Conservation (phyloP, 208 protist species). For the Leishmania guyanensis region DNA sequence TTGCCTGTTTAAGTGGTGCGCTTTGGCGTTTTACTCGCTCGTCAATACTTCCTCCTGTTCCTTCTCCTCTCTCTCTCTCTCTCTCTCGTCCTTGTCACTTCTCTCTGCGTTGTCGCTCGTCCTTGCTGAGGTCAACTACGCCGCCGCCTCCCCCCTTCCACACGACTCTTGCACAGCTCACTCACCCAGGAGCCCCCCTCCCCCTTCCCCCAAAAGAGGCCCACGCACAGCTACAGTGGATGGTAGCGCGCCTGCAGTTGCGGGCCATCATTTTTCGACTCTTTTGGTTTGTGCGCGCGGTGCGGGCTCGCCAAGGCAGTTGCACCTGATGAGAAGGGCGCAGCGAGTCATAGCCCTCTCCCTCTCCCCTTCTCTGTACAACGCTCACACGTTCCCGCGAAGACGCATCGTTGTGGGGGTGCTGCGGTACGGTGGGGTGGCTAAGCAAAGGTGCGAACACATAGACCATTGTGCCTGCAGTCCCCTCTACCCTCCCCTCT, state of each 20-base stretch:
- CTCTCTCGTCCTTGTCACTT: not conserved
- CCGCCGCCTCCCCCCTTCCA: not conserved
- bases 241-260: not conserved
- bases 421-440: not conserved
- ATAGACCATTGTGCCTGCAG: not conserved
- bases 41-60: not conserved
- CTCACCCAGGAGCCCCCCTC: not conserved
- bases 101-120: not conserved
- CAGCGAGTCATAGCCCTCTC: not conserved
- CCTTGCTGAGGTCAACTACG: not conserved
- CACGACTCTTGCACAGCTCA: not conserved
- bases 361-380: not conserved
- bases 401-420: not conserved
- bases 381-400: not conserved
- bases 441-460: not conserved
- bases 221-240: not conserved
- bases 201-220: not conserved
- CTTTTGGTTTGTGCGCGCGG: not conserved
- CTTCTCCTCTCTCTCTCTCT: slow-evolving; percentile 7
- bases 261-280: not conserved
- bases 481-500: not conserved
- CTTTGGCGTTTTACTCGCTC: too few relatives aligned
- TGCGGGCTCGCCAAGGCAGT: not conserved
- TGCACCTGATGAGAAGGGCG: not conserved
- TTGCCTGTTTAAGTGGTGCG: not conserved